Evolutionary conservation across 176 grass and related monocot genomes (phyloP).

Genomic region (Elaeis guineensis): DNA sequence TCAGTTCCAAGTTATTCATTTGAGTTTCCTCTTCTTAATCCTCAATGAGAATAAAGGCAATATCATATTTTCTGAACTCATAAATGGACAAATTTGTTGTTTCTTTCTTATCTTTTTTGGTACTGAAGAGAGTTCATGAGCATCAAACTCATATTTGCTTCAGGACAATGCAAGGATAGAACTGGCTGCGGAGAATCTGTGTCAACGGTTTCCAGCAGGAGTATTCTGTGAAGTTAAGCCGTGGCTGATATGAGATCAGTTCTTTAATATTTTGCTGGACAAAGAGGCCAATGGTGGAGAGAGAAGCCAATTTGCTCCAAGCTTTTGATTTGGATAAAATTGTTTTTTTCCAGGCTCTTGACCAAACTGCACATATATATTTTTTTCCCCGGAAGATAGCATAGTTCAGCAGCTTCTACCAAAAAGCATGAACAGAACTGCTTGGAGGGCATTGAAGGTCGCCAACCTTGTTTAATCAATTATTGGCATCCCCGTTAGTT

Average conservation of each 20-base stretch:
- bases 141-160: slow-evolving; percentile 14
- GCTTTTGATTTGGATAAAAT: too few relatives aligned
- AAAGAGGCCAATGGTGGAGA: too few relatives aligned
- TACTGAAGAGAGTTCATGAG: neutral
- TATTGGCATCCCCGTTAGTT: too few relatives aligned
- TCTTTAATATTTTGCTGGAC: neutral
- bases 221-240: slow-evolving; percentile 31
- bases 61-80: neutral
- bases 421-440: too few relatives aligned
- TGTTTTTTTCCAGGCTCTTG: too few relatives aligned
- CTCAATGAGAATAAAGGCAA: neutral
- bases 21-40: neutral
- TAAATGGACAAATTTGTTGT: neutral
- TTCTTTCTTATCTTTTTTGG: neutral
- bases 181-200: slow-evolving; percentile 26
- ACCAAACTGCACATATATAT: too few relatives aligned
- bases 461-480: too few relatives aligned
- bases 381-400: too few relatives aligned
- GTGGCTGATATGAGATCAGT: slow-evolving; percentile 24
- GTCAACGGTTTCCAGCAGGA: slow-evolving; percentile 31
- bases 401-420: too few relatives aligned
- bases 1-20: slow-evolving; percentile 3
- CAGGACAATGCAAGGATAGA: slow-evolving; percentile 55
- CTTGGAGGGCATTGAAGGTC: too few relatives aligned
- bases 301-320: too few relatives aligned